Percentiles rank a stretch among this genome's conserved stretches.
phyloP scores from a whole-genome alignment of 2,329 filamentous ascomycete species.

The Aspergillus uvarum region DNA sequence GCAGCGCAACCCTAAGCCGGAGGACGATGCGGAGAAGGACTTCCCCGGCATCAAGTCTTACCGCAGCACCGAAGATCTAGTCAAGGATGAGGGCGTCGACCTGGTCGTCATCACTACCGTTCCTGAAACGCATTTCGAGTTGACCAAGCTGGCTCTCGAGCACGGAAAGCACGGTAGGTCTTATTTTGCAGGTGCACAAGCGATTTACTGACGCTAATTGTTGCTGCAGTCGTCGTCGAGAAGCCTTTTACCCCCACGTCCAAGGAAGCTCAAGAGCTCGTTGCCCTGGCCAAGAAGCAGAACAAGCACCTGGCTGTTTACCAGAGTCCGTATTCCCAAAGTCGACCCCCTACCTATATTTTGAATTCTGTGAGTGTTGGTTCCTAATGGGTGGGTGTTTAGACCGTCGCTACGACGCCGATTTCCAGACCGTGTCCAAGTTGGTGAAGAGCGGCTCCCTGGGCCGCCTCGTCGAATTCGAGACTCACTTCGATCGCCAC shows the following conservation, averaged over 20 bases:
- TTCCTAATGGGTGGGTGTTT: not conserved
- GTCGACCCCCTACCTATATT: not conserved
- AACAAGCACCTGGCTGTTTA: conserved; percentile 64
- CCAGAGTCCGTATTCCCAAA: conserved; percentile 53
- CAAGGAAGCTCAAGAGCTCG: conserved; percentile 65
- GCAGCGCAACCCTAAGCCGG: conserved; percentile 65
- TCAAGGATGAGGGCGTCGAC: conserved; percentile 65
- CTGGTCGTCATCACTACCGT: conserved; percentile 71
- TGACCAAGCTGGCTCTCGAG: conserved; percentile 65
- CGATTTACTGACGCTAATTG: not conserved
- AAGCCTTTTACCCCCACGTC: conserved; percentile 78
- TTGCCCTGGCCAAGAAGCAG: conserved; percentile 53
- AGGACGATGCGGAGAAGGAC: conserved; percentile 67
- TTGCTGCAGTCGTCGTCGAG: conserved; percentile 64
- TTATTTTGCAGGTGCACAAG: not conserved
- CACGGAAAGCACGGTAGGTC: conserved; percentile 64
- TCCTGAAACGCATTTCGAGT: conserved; percentile 67
- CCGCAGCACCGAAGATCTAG: conserved; percentile 60
- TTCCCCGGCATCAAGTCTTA: conserved; percentile 66
- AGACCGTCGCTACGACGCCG: conserved; percentile 72
- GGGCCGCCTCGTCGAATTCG: conserved; percentile 73
- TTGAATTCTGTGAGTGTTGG: no score
- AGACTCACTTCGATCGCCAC: conserved; percentile 78
- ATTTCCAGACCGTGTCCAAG: conserved; percentile 69
- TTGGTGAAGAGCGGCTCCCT: conserved; percentile 61